These are phyloP conservation scores for Penicillium pancosmium DNA, from an alignment of 495 filamentous ascomycete species.

Conservation along the genomic window DNA sequence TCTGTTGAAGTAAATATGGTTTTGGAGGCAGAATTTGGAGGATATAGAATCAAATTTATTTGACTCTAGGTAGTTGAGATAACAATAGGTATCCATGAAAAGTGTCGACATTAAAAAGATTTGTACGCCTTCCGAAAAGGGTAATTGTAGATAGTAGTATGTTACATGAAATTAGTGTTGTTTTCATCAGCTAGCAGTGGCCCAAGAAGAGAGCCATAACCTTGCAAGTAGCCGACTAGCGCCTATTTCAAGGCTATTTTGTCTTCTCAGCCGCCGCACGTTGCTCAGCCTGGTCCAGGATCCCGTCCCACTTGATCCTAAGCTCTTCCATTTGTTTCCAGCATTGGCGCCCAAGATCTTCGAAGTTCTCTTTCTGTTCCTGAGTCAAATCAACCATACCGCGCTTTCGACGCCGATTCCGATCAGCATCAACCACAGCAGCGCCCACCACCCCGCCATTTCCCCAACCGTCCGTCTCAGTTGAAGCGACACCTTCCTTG, in stretches of 20 bases:
- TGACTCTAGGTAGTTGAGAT: conserved; percentile 1
- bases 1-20: conserved; percentile 45
- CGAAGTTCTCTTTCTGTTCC: conserved; percentile 71
- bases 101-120: conserved; percentile 1
- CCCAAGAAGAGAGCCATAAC: neutral
- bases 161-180: neutral
- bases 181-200: neutral
- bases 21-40: conserved; percentile 23
- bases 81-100: no score
- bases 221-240: neutral
- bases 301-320: conserved; percentile 74
- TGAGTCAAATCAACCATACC: conserved; percentile 59
- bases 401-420: conserved; percentile 54
- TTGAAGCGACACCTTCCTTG: conserved; percentile 59
- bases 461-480: conserved; percentile 86
- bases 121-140: conserved; percentile 6
- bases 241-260: neutral
- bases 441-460: conserved; percentile 68
- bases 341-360: conserved; percentile 67
- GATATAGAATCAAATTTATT: conserved; percentile 10
- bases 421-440: conserved; percentile 46
- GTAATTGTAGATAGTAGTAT: conserved; percentile 8
- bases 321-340: conserved; percentile 88
- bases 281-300: conserved; percentile 48
- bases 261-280: conserved; percentile 8